These are phyloP conservation scores for Camelina sativa DNA, from an alignment of 345 rosid species.

Conservation along the genomic window DNA sequence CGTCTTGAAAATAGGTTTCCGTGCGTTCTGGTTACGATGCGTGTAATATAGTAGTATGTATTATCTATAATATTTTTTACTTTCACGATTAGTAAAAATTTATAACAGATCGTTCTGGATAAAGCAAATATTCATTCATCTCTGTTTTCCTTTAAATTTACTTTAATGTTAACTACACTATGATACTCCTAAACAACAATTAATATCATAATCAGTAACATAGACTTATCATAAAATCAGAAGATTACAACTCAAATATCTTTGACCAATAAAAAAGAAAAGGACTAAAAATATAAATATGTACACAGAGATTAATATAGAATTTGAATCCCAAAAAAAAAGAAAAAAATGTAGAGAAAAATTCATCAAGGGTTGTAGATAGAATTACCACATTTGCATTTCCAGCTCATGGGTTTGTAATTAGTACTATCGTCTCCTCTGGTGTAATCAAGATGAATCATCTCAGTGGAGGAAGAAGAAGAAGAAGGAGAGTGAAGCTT, in stretches of 20 bases:
- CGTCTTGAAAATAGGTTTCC: conserved; percentile 47
- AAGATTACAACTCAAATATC: conserved; percentile 27
- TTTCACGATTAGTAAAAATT: neutral
- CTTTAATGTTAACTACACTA: neutral
- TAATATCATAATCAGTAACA: conserved; percentile 20
- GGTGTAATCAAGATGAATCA: conserved; percentile 47
- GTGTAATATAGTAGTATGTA: neutral
- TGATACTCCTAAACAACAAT: neutral
- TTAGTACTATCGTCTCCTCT: conserved; percentile 72
- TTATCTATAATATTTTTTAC: neutral
- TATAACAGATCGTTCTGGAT: conserved; percentile 1
- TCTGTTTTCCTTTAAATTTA: neutral
- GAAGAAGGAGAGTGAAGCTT: conserved; percentile 34
- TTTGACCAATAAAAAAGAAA: neutral
- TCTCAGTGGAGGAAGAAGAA: conserved; percentile 32
- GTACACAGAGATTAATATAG: conserved; percentile 26
- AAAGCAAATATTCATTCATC: conserved; percentile 24
- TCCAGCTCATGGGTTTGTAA: conserved; percentile 96
- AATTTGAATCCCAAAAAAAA: neutral
- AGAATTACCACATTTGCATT: conserved; percentile 90
- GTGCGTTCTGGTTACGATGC: conserved; percentile 45
- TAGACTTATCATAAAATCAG: conserved; percentile 6
- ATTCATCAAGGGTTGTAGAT: conserved; percentile 76
- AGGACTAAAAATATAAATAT: conserved; percentile 30
- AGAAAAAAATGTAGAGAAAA: conserved; percentile 1